These are phyloP conservation scores for Trypanosoma mega DNA, from an alignment of 208 protist species.

Conservation along the genomic window DNA sequence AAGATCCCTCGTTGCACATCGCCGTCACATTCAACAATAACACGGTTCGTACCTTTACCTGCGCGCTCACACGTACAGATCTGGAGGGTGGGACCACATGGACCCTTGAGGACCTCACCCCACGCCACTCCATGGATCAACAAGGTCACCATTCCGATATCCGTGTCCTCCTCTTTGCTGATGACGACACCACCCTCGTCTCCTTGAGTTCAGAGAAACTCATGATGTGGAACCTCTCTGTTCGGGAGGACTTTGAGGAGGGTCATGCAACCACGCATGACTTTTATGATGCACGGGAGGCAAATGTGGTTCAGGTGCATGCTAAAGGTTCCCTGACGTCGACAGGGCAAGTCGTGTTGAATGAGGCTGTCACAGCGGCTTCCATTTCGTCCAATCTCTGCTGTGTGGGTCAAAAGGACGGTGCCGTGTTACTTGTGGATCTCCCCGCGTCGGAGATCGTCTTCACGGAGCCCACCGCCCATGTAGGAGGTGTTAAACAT, in stretches of 20 bases:
- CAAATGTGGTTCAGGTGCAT: slow-evolving; percentile 52
- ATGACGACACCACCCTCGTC: slow-evolving; percentile 77
- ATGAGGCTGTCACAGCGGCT: slow-evolving; percentile 45
- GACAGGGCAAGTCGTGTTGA: slow-evolving; percentile 47
- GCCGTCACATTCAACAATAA: slow-evolving; percentile 86
- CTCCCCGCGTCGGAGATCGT: slow-evolving; percentile 72
- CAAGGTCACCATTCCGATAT: slow-evolving; percentile 80
- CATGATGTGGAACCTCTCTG: slow-evolving; percentile 73
- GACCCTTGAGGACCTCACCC: slow-evolving; percentile 70
- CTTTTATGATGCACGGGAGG: slow-evolving; percentile 77
- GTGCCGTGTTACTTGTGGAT: slow-evolving; percentile 66
- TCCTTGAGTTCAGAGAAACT: slow-evolving; percentile 82
- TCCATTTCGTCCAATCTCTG: slow-evolving; percentile 67
- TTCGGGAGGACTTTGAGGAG: slow-evolving; percentile 39
- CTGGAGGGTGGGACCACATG: slow-evolving; percentile 52
- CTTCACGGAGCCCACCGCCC: slow-evolving; percentile 81
- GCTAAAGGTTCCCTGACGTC: slow-evolving; percentile 54
- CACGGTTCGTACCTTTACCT: slow-evolving; percentile 71
- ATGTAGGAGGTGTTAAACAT: slow-evolving; percentile 79
- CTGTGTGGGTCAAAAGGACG: slow-evolving; percentile 73
- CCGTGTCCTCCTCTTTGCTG: slow-evolving; percentile 63
- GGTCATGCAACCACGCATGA: slow-evolving; percentile 49
- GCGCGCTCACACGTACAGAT: slow-evolving; percentile 53
- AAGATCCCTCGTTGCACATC: slow-evolving; percentile 56
- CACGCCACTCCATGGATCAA: slow-evolving; percentile 50